Percentiles rank a stretch among this genome's conserved stretches.
phyloP scores from a whole-genome alignment of 1,284 basidiomycete species.

The Ganoderma sinense region DNA sequence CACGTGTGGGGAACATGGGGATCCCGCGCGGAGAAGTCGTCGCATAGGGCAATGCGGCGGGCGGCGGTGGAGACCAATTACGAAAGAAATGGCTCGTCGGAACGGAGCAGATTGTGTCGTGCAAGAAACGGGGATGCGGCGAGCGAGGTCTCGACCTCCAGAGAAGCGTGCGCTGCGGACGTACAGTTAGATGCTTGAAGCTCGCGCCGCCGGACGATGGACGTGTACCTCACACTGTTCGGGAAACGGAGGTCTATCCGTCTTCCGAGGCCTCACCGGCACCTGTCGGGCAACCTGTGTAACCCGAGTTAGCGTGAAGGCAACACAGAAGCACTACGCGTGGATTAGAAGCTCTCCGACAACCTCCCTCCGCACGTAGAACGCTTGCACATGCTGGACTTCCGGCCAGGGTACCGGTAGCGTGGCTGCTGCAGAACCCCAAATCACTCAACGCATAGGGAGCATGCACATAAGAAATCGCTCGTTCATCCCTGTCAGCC shows the following conservation, averaged over 20 bases:
- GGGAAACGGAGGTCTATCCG: slow-evolving; percentile 60
- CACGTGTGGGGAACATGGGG: slow-evolving; percentile 20
- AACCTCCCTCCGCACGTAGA: not conserved
- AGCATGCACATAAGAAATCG: not conserved
- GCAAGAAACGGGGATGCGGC: not conserved
- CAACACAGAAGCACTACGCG: too few relatives aligned
- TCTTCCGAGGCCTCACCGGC: slow-evolving; percentile 46
- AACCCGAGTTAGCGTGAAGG: not conserved
- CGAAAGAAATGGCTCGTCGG: slow-evolving; percentile 18
- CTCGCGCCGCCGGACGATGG: slow-evolving; percentile 58
- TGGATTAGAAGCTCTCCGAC: too few relatives aligned
- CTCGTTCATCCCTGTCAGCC: not conserved
- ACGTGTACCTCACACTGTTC: slow-evolving; percentile 59
- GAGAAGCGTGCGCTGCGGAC: slow-evolving; percentile 25
- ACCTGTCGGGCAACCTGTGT: slow-evolving; percentile 52
- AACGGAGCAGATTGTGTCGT: slow-evolving; percentile 4
- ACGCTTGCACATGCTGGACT: not conserved
- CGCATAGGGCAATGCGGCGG: slow-evolving; percentile 20
- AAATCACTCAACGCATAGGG: not conserved
- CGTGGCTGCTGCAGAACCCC: not conserved
- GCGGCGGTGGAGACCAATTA: slow-evolving; percentile 15
- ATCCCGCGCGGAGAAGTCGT: slow-evolving; percentile 1
- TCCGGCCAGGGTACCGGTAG: not conserved
- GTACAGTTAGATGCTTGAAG: slow-evolving; percentile 60
- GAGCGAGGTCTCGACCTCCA: not conserved